Evolutionary conservation across 768 basidiomycete species (phyloP), one percentile per base, ranked within the genome.

Genomic region (Hypholoma fasciculare): DNA sequence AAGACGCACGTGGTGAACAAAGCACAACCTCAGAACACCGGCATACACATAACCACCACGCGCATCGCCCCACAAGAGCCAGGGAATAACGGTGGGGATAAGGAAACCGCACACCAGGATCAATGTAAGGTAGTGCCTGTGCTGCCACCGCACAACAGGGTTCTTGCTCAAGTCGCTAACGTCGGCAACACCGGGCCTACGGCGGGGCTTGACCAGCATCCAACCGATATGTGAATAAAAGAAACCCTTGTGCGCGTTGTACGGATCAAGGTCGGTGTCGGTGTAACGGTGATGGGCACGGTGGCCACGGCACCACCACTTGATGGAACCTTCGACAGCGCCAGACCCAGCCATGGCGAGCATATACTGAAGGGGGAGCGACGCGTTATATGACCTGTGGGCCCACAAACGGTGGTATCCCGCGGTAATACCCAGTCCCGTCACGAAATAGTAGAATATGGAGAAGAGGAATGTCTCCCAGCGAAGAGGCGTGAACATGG

Each of bases 381-480:
- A 87, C 38, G 96, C 97, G 69, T 97, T 98, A 73, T 96, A 99
- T 0, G 92, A 82, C 56, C 97, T 86, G 69, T 99, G 97, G 9
- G 97, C 92, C 95, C 96, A 99, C 0, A 98, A 82, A 57, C 97
- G 87, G 68, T 99, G 97, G 75, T 98, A 99, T 11, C 97, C 96
- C 9, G 92, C 92, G 0, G 92, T 94, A 59, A 95, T 93, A 23
- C 92, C 94, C 14, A 96, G 81, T 38, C 95, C 96, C 7, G 75
- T 76, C 30, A 76, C 65, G 61, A 65, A 74, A 63, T 75, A 76
- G 65, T 77, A 77, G 56, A 77, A 66, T 52, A 77, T 63, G 55
- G 74, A 52, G 62, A 77, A 78, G n/a, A 88, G 49, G 16, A 82
- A 81, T 0, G 97, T 99, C 76, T 92, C 75, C 83, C 83, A 85